Evolutionary conservation across 2,329 filamentous ascomycete genomes (phyloP), one percentile per base, ranked within the genome.

Genomic region (Epichloe bromicola): DNA sequence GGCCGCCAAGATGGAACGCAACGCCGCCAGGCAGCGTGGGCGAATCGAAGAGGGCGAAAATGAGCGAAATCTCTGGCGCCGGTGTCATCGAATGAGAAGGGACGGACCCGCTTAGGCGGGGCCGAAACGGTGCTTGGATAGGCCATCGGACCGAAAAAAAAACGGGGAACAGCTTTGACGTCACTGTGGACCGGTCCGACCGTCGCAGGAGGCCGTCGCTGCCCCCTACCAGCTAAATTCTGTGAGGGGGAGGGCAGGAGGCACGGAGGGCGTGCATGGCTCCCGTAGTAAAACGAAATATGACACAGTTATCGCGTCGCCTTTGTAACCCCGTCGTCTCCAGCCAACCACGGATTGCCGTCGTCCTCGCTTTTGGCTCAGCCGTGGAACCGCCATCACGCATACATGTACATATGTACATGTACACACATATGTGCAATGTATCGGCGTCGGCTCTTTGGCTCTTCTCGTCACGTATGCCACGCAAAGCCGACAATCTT

Each of bases 121-220:
- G 55, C 59, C 60, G 60, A 46, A 40, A 49, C 55, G 50, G 56
- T 54, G 61, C 55, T 30, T 54, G 61, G 59, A 65, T 64, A 64
- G 61, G 58, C 39, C 49, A 56, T 56, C 56, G 54, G 51, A 50
- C 58, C 56, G 56, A 57, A 47, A 37, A 47, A 37, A 48, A 49
- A 54, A 41, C 43, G 54, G 54, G 47, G 17, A 41, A 19, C 26
- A 20, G 0, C 10, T 55, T 66, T 65, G 62, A 66, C 63, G 64
- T 66, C 64, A 66, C 48, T 34, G 51, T 57, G 54, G 59, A 39
- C 49, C 53, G 48, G 47, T 34, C 51, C 34, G 49, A 53, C 53
- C 49, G 51, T 45, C 51, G 38, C n/a, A 26, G 39, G 43, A 39
- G 17, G 26, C 12, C 33, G 49, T 14, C 12, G 15, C 20, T 37